Conservation (phyloP, 2,329 filamentous ascomycete species). For the Cladosporium sp. region DNA sequence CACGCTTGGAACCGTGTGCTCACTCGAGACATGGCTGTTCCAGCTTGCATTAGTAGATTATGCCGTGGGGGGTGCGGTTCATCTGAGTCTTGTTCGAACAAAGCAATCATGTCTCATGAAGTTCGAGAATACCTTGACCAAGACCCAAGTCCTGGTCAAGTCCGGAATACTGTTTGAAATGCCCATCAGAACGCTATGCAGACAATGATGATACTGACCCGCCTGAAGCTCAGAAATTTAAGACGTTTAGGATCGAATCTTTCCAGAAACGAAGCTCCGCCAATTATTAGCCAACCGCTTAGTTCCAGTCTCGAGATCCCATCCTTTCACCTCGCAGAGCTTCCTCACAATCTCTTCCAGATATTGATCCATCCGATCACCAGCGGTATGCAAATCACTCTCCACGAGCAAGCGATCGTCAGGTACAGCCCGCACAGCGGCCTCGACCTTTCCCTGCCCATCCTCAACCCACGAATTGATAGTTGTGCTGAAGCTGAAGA, state of each 20-base stretch:
- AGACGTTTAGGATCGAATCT: not conserved
- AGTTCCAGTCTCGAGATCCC: conserved; percentile 70
- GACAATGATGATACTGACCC: too few relatives aligned
- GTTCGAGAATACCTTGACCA: too few relatives aligned
- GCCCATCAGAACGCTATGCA: too few relatives aligned
- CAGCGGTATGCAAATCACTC: conserved; percentile 83
- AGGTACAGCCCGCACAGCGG: conserved; percentile 68
- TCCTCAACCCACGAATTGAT: conserved; percentile 61
- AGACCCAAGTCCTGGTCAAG: too few relatives aligned
- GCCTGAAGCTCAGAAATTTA: not conserved
- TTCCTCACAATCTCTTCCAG: conserved; percentile 72
- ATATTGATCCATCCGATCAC: conserved; percentile 70
- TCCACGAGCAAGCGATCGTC: conserved; percentile 78
- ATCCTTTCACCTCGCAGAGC: conserved; percentile 74
- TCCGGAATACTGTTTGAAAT: too few relatives aligned
- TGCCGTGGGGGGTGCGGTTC: too few relatives aligned
- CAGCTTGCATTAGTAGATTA: too few relatives aligned
- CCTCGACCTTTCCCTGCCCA: conserved; percentile 52
- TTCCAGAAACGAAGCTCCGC: conserved; percentile 58
- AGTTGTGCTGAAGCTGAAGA: conserved; percentile 79
- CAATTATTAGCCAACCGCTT: conserved; percentile 69
- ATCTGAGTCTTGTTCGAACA: too few relatives aligned
- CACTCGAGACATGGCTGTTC: too few relatives aligned
- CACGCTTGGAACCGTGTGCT: too few relatives aligned
- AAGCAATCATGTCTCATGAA: too few relatives aligned